phyloP scores from a whole-genome alignment of 768 basidiomycete species.

The Pilatotrama ljubarskyi region DNA sequence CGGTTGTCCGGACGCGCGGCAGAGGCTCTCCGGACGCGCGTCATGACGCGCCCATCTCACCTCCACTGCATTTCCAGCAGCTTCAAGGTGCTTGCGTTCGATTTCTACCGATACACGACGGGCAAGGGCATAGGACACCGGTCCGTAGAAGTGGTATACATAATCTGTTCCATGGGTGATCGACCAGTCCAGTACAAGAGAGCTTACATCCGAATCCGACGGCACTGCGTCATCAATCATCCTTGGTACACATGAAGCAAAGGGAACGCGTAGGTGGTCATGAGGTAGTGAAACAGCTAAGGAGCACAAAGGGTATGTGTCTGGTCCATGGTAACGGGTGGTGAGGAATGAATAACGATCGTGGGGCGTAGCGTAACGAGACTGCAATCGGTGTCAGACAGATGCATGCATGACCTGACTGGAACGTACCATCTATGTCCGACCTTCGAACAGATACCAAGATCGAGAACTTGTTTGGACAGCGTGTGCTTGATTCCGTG shows the following conservation, averaged over 20 bases:
- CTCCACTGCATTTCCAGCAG: background rate
- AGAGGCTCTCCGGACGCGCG: background rate
- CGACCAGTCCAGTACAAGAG: background rate
- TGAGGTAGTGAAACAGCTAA: background rate
- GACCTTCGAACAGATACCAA: background rate
- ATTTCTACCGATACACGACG: background rate
- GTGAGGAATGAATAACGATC: background rate
- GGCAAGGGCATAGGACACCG: background rate
- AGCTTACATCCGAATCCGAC: conserved; percentile 5
- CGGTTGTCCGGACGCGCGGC: conserved; percentile 1
- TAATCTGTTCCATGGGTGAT: background rate
- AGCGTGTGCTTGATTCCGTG: background rate
- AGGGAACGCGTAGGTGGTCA: background rate
- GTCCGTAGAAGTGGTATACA: background rate
- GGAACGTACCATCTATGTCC: conserved; percentile 5
- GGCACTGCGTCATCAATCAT: background rate
- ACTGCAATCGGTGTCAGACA: background rate
- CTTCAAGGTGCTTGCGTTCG: background rate
- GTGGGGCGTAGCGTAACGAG: background rate
- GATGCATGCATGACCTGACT: too few relatives aligned
- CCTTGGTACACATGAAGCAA: background rate
- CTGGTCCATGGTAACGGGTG: background rate
- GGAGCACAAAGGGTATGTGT: conserved; percentile 10
- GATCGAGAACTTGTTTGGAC: background rate
- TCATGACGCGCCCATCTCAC: background rate